Percentiles rank a stretch among this genome's conserved stretches.
phyloP scores from a whole-genome alignment of 2,329 filamentous ascomycete genomes.

The Talaromyces pinophilus region DNA sequence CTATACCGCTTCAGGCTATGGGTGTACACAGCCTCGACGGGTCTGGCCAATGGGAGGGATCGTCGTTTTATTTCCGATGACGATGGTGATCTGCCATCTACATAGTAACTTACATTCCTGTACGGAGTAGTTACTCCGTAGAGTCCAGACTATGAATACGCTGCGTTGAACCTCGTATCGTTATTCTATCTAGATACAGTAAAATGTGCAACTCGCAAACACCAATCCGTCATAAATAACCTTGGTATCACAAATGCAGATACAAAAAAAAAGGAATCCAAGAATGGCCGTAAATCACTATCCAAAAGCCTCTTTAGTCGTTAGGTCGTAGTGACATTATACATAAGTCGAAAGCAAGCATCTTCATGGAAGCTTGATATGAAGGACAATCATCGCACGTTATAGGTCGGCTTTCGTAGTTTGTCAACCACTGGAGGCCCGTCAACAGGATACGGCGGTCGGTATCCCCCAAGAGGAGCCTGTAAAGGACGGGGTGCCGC shows the following conservation, averaged over 20 bases:
- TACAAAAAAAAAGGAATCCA: neutral
- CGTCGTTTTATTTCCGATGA: neutral
- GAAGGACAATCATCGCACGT: constrained; percentile 40
- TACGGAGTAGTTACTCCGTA: too few species aligned
- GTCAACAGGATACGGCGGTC: constrained; percentile 75
- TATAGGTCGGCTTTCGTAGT: constrained; percentile 78
- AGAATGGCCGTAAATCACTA: neutral
- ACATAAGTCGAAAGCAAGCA: neutral
- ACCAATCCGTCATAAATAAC: neutral
- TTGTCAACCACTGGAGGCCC: constrained; percentile 83
- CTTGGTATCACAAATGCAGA: constrained; percentile 19
- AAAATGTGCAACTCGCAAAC: constrained; percentile 3
- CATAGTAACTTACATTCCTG: too few species aligned
- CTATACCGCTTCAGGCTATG: neutral
- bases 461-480: constrained; percentile 29
- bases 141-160: neutral
- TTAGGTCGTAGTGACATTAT: neutral
- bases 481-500: constrained; percentile 17
- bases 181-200: constrained; percentile 9
- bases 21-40: neutral
- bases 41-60: neutral
- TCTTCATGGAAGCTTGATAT: neutral
- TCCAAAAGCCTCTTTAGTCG: neutral
- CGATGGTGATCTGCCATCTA: too few species aligned
- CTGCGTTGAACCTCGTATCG: neutral